Percentiles rank a stretch among this genome's conserved stretches.
Evolutionary conservation across 345 rosid species (phyloP).

Genomic region (Mercurialis annua): DNA sequence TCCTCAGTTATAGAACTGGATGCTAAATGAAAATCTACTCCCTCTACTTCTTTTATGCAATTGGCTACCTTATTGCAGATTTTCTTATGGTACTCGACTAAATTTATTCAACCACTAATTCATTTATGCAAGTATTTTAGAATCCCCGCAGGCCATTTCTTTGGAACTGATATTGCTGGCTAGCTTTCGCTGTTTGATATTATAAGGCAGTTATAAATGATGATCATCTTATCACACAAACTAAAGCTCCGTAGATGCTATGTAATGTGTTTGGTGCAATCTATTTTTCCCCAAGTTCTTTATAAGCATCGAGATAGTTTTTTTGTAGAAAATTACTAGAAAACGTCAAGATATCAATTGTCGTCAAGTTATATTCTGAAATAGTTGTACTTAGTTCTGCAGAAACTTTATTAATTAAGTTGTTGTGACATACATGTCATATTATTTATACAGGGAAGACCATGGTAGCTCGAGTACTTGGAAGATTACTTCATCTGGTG

Average conservation of each 20-base stretch:
- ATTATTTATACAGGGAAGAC: constrained; percentile 66
- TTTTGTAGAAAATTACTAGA: background rate
- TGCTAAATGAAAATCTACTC: background rate
- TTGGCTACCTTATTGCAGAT: background rate
- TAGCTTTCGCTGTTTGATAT: background rate
- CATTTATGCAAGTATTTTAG: background rate
- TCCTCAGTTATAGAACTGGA: background rate
- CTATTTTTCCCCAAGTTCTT: background rate
- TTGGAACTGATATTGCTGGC: background rate
- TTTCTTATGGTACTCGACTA: background rate
- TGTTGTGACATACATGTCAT: constrained; percentile 13
- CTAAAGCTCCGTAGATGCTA: background rate
- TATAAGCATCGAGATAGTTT: no score
- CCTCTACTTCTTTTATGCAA: background rate
- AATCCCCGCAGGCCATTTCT: background rate
- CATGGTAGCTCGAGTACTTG: constrained; percentile 95
- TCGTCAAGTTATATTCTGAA: background rate
- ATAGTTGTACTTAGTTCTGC: background rate
- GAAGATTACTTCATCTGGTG: constrained; percentile 81
- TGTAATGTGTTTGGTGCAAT: background rate
- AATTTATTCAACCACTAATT: background rate
- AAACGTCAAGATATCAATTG: background rate
- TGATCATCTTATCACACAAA: background rate
- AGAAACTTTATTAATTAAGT: background rate
- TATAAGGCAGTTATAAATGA: background rate